These are phyloP conservation scores for Immersiella caudata DNA, from an alignment of 495 filamentous ascomycete species.

Conservation along the genomic window DNA sequence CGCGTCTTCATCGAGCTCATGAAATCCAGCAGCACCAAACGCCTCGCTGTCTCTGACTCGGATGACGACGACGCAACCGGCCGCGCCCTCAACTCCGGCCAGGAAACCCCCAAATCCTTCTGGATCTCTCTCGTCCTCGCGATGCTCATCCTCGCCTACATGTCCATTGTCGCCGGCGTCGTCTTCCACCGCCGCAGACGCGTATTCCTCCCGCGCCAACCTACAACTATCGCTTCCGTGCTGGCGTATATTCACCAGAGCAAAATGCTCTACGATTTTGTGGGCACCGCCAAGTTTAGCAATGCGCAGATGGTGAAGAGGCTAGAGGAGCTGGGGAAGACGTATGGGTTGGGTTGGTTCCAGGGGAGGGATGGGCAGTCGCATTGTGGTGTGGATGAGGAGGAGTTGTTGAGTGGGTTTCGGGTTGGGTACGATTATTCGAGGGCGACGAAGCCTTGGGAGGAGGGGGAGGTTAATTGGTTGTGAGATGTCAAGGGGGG, in stretches of 20 bases:
- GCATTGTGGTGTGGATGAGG: conserved; percentile 73
- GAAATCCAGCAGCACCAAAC: neutral
- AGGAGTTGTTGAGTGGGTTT: conserved; percentile 63
- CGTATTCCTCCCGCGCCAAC: conserved; percentile 71
- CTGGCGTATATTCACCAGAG: conserved; percentile 73
- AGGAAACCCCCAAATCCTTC: conserved; percentile 65
- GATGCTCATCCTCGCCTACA: conserved; percentile 59
- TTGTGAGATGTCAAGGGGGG: conserved; percentile 24
- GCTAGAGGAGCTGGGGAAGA: conserved; percentile 59
- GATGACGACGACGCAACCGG: neutral
- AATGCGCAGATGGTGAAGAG: conserved; percentile 58
- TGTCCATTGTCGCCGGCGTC: conserved; percentile 53
- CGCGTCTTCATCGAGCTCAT: conserved; percentile 50
- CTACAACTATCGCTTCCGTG: conserved; percentile 70
- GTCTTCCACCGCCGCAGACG: conserved; percentile 60
- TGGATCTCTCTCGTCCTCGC: conserved; percentile 60
- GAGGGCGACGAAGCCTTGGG: conserved; percentile 49
- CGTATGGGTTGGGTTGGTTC: conserved; percentile 75
- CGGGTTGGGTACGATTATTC: conserved; percentile 57
- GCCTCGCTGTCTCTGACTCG: neutral
- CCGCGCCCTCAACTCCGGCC: conserved; percentile 50
- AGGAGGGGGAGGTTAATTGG: conserved; percentile 38
- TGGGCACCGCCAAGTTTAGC: conserved; percentile 62
- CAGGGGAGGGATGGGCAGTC: conserved; percentile 62
- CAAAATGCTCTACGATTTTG: conserved; percentile 74